Base-by-base conservation (phyloP, 768 basidiomycete species). In the Xerocomellus chrysenteron region DNA sequence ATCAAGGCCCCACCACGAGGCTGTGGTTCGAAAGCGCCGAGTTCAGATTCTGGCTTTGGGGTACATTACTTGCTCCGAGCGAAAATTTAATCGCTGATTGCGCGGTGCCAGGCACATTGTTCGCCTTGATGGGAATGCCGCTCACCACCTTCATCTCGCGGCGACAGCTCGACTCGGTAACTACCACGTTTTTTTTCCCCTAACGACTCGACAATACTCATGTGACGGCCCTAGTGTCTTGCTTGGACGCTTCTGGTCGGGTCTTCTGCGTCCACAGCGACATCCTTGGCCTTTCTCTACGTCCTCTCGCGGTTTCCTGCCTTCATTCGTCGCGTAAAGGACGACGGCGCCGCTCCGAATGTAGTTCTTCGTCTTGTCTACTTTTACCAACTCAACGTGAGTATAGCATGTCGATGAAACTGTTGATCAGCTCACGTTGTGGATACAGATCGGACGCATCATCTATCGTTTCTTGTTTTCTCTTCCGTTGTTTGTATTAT, bases 11-110 rank as follows among this genome's bases (percentile, higher is more conserved):
- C 0, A 73, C 76, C 43, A 82, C 85, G 65, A 82, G 85, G 4
- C 76, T 83, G 33, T 93, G 91, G 91, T 92, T 92, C 69, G 75
- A 82, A 24, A 89, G 89, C 67, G 84, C 83, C 82, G 90, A 93
- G 70, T 92, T 86, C 68, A 78, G 79, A 43, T 66, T 82, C 17
- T 93, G 91, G 91, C 83, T 79, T 54, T 66, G 82, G 44, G 86
- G 89, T 89, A 67, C 21, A 21, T 73, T 17, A 6, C 26, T 46
- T 39, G 19, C 40, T 1, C 26, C 19, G 11, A 26, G 19, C 49
- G 32, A 24, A 49, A 50, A 16, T 28, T 64, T 45, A 28, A 54
- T 50, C 46, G 42, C 56, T 60, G 59, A 61, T 60, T 50, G 40
- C 35, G 53, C 58, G 53, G 39, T 63, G 2, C 41, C 64, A 87